phyloP scores from a whole-genome alignment of 306 rosid species.

The Glycine tomentella region DNA sequence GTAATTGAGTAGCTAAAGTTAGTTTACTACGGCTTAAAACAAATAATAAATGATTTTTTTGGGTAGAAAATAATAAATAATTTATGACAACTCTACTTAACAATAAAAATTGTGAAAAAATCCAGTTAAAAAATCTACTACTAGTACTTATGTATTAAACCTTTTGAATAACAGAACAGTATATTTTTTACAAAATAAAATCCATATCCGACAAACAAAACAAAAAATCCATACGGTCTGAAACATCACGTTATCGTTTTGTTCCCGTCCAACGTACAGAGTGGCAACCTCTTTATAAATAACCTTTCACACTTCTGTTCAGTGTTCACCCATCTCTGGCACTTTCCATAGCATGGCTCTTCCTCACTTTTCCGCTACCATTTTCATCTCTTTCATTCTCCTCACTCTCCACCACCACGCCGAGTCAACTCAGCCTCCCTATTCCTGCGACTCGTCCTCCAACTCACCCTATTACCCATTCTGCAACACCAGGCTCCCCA shows the following conservation, averaged over 20 bases:
- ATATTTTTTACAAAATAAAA: no score
- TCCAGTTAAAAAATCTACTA: no score
- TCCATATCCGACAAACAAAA: no score
- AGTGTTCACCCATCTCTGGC: neutral
- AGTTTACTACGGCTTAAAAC: no score
- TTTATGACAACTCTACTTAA: no score
- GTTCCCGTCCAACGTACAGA: neutral
- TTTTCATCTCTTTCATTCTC: neutral
- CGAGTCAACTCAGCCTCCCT: conserved; percentile 66
- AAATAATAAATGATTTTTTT: no score
- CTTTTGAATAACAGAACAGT: no score
- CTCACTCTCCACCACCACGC: conserved; percentile 35
- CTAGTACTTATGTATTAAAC: no score
- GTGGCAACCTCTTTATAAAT: neutral
- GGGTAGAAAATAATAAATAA: no score
- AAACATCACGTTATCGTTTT: neutral
- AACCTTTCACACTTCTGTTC: neutral
- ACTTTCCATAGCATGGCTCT: conserved; percentile 38
- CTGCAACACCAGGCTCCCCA: conserved; percentile 66
- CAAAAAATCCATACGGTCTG: neutral
- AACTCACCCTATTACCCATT: conserved; percentile 52
- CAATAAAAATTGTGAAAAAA: no score
- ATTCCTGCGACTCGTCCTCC: conserved; percentile 68
- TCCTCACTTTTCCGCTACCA: neutral
- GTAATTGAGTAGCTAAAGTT: no score